Evolutionary conservation across 1,139 yeast species (phyloP).

Genomic region (Zygosaccharomyces sapae): DNA sequence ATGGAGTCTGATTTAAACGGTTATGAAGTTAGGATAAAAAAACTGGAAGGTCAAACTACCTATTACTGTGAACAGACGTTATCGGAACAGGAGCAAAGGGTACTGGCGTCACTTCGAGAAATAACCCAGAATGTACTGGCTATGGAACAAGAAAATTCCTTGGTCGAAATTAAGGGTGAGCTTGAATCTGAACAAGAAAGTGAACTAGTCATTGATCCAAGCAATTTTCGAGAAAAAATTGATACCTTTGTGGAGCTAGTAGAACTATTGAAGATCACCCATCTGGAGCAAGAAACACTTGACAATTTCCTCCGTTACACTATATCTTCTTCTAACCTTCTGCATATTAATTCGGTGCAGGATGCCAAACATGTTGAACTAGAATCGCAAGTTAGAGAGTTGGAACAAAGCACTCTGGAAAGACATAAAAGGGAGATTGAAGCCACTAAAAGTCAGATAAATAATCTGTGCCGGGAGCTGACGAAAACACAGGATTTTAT

Average conservation of each 20-base stretch:
- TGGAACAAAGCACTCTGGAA: slow-evolving; percentile 18
- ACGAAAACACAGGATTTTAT: slow-evolving; percentile 23
- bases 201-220: slow-evolving; percentile 21
- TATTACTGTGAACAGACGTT: slow-evolving; percentile 22
- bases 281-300: slow-evolving; percentile 33
- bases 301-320: slow-evolving; percentile 34
- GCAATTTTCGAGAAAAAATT: slow-evolving; percentile 17
- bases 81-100: slow-evolving; percentile 23
- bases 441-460: slow-evolving; percentile 20
- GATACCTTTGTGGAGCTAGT: slow-evolving; percentile 25
- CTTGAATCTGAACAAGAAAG: neutral
- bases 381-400: slow-evolving; percentile 20
- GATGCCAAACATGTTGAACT: slow-evolving; percentile 24
- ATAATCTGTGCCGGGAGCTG: slow-evolving; percentile 17
- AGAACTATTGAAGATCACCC: slow-evolving; percentile 25
- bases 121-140: slow-evolving; percentile 27
- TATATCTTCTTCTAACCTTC: slow-evolving; percentile 24
- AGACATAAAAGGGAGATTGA: slow-evolving; percentile 19
- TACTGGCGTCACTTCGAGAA: slow-evolving; percentile 22
- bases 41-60: slow-evolving; percentile 18
- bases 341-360: slow-evolving; percentile 22
- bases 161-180: slow-evolving; percentile 14
- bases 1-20: slow-evolving; percentile 1
- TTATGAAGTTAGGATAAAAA: slow-evolving; percentile 7
- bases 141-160: slow-evolving; percentile 24